Evolutionary conservation across 225 moss, liverwort and hornwort genomes (phyloP).

Genomic region (Polytrichum formosum): DNA sequence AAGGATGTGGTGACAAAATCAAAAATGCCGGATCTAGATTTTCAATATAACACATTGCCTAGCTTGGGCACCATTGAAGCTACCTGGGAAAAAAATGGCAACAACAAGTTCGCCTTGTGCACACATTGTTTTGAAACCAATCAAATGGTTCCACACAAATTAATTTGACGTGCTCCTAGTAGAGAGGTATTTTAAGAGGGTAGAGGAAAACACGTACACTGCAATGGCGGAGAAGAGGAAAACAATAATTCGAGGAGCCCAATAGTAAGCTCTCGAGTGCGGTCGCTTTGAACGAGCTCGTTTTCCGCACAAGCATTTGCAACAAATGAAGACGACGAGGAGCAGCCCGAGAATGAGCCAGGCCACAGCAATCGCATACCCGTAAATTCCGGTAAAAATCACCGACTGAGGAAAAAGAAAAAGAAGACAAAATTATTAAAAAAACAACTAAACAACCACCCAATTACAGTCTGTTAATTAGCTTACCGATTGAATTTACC

Average conservation of each 20-base stretch:
- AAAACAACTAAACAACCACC: background rate
- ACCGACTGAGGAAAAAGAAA: slow-evolving; percentile 28
- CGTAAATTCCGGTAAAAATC: slow-evolving; percentile 44
- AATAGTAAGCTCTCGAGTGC: slow-evolving; percentile 38
- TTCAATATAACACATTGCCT: no score
- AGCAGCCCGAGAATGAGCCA: slow-evolving; percentile 47
- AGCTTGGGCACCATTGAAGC: no score
- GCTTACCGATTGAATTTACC: no score
- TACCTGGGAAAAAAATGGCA: no score
- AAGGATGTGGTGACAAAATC: no score
- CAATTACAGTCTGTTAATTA: background rate
- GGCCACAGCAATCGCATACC: slow-evolving; percentile 46
- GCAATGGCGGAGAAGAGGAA: slow-evolving; percentile 47
- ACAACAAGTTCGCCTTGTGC: no score
- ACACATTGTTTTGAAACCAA: no score
- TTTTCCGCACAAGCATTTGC: slow-evolving; percentile 44
- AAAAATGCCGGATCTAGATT: no score
- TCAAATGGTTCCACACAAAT: no score
- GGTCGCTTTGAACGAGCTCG: slow-evolving; percentile 33
- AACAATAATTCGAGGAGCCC: slow-evolving; percentile 52
- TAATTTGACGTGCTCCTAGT: background rate
- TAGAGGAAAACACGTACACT: slow-evolving; percentile 20
- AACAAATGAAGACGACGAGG: slow-evolving; percentile 44
- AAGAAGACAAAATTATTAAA: background rate
- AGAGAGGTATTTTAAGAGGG: no score